Conservation (phyloP, 345 rosid species). For the Barbarea vulgaris region DNA sequence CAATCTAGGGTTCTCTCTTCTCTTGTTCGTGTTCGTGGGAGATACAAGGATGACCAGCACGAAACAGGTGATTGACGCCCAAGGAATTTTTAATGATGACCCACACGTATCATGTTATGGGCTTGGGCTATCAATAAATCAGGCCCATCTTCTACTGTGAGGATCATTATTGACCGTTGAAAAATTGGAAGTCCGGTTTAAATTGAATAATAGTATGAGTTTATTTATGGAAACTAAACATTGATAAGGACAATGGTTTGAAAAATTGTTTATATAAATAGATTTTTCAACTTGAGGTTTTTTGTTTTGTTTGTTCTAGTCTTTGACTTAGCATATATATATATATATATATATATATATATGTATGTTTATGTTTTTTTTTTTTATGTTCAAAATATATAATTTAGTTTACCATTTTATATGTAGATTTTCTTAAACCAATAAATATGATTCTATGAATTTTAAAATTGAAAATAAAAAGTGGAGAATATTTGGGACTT, state of each 20-base stretch:
- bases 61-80: slow-evolving; percentile 31
- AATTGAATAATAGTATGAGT: not conserved
- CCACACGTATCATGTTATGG: not conserved
- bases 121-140: not conserved
- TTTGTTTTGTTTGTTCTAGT: too few species aligned
- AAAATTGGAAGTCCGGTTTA: not conserved
- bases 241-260: not conserved
- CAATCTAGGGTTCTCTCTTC: slow-evolving; percentile 36
- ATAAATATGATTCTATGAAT: not conserved
- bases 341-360: not conserved
- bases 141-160: slow-evolving; percentile 2
- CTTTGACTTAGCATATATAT: not conserved
- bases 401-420: not conserved
- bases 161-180: slow-evolving; percentile 7
- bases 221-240: not conserved
- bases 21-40: slow-evolving; percentile 25
- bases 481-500: not conserved
- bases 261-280: not conserved
- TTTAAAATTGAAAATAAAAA: not conserved
- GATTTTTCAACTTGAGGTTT: not conserved
- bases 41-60: slow-evolving; percentile 17
- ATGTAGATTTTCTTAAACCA: not conserved
- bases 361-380: not conserved
- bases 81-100: not conserved
- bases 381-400: not conserved